Percentiles rank a stretch among this genome's conserved stretches.
phyloP scores from a whole-genome alignment of 306 rosid genomes.

The Begonia loranthoides region DNA sequence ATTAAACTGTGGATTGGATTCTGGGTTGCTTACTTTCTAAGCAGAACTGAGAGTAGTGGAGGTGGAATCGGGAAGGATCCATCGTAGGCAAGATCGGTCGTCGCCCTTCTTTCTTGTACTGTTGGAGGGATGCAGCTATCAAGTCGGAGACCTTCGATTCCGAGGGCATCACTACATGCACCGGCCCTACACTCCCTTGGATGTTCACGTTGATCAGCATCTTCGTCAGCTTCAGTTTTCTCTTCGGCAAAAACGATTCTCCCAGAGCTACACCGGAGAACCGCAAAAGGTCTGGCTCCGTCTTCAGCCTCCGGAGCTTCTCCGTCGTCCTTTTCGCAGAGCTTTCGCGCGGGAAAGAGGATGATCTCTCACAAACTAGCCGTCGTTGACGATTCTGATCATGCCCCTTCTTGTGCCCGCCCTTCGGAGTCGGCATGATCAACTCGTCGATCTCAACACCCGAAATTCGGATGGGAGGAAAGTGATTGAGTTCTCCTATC shows the following conservation, averaged over 20 bases:
- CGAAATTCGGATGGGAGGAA: no score
- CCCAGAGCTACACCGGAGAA: conserved; percentile 4
- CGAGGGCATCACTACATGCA: conserved; percentile 47
- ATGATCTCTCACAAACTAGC: conserved; percentile 29
- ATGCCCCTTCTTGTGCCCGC: conserved; percentile 19
- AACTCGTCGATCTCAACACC: no score
- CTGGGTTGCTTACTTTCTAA: conserved; percentile 51
- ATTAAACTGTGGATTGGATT: background rate
- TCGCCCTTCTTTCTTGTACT: conserved; percentile 60
- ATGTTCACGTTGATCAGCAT: conserved; percentile 64
- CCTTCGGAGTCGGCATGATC: conserved; percentile 48
- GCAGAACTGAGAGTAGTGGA: conserved; percentile 90
- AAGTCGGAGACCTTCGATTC: conserved; percentile 50
- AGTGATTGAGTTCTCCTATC: no score
- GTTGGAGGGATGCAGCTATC: conserved; percentile 27
- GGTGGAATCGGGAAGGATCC: conserved; percentile 37
- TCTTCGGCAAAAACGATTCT: conserved; percentile 14
- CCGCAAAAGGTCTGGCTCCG: conserved; percentile 37
- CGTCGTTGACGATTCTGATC: conserved; percentile 38
- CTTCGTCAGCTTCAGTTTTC: conserved; percentile 41
- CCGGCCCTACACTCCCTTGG: conserved; percentile 56
- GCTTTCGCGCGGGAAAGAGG: conserved; percentile 40
- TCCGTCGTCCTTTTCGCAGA: background rate
- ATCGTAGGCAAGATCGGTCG: conserved; percentile 48
- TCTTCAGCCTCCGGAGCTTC: conserved; percentile 52